phyloP scores from a whole-genome alignment of 192 early-diverging fungal species.

The Coemansia sp. region DNA sequence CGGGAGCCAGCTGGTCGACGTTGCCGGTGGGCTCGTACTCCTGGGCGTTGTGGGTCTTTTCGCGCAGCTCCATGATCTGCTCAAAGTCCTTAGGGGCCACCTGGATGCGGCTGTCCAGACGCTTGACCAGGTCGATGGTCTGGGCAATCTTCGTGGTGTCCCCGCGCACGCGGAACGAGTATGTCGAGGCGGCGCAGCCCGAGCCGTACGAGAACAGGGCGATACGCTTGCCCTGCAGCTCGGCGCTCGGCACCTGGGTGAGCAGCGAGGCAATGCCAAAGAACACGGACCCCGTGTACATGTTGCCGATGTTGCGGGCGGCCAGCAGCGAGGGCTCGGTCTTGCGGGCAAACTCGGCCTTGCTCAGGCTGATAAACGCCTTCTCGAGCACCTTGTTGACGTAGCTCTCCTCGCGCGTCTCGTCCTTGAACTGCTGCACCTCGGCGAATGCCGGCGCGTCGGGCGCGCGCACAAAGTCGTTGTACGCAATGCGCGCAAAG shows the following conservation, averaged over 20 bases:
- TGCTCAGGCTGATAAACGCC: constrained; percentile 78
- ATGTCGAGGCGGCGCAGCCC: constrained; percentile 91
- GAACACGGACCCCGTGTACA: constrained; percentile 79
- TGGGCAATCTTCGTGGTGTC: constrained; percentile 60
- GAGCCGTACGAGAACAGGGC: constrained; percentile 94
- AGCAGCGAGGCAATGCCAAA: constrained; percentile 74
- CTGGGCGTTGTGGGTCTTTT: constrained; percentile 77
- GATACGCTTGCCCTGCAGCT: constrained; percentile 80
- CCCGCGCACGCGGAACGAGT: constrained; percentile 77
- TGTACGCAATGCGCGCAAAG: constrained; percentile 84
- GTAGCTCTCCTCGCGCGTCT: constrained; percentile 70
- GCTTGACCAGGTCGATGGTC: constrained; percentile 62
- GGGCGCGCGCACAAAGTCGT: constrained; percentile 83
- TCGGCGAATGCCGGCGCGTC: constrained; percentile 56
- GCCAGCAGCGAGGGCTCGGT: constrained; percentile 73
- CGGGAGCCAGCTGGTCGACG: constrained; percentile 63
- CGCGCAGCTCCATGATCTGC: constrained; percentile 77
- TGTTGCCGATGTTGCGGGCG: constrained; percentile 92
- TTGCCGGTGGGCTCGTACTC: constrained; percentile 74
- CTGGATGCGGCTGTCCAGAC: constrained; percentile 71
- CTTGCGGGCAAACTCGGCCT: constrained; percentile 69
- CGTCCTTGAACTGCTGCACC: constrained; percentile 56
- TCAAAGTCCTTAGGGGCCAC: constrained; percentile 75
- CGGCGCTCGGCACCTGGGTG: constrained; percentile 62
- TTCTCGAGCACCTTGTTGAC: constrained; percentile 88